Conservation (phyloP, 164 flowering plant species). For the Hamamelis virginiana region DNA sequence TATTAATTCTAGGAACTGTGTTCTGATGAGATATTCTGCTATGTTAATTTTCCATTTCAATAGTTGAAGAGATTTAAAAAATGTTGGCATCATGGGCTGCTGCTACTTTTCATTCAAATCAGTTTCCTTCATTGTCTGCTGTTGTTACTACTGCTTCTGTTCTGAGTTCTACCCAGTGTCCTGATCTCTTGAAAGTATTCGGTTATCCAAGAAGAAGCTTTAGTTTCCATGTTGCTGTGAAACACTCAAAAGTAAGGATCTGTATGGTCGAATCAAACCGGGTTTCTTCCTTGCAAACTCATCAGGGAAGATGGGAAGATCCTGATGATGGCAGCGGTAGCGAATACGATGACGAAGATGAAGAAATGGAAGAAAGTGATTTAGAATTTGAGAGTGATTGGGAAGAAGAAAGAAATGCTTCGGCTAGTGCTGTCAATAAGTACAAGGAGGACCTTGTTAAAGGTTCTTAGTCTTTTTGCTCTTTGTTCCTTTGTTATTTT, state of each 20-base stretch:
- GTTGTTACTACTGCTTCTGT: neutral
- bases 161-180: neutral
- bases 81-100: slow-evolving; percentile 2
- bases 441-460: slow-evolving; percentile 45
- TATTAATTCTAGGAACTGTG: too few species aligned
- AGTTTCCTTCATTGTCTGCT: neutral
- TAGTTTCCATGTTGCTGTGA: neutral
- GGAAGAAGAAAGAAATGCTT: slow-evolving; percentile 35
- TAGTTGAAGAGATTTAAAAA: neutral
- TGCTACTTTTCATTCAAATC: neutral
- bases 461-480: slow-evolving; percentile 32
- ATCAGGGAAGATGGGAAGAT: slow-evolving; percentile 57
- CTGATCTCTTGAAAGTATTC: neutral
- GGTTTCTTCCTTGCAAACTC: slow-evolving; percentile 14
- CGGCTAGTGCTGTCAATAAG: slow-evolving; percentile 7
- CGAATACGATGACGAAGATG: slow-evolving; percentile 46
- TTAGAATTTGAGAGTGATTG: slow-evolving; percentile 54
- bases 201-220: neutral
- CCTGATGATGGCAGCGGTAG: slow-evolving; percentile 65
- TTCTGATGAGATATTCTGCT: too few species aligned
- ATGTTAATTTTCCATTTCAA: too few species aligned
- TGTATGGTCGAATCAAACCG: slow-evolving; percentile 7
- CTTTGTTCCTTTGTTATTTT: neutral
- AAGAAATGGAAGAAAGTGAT: slow-evolving; percentile 39
- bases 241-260: neutral